A percentile compares a stretch with the other conserved stretches of the same genome.
Evolutionary conservation across 2,329 filamentous ascomycete genomes (phyloP).

Genomic region (Colletotrichum magnum): DNA sequence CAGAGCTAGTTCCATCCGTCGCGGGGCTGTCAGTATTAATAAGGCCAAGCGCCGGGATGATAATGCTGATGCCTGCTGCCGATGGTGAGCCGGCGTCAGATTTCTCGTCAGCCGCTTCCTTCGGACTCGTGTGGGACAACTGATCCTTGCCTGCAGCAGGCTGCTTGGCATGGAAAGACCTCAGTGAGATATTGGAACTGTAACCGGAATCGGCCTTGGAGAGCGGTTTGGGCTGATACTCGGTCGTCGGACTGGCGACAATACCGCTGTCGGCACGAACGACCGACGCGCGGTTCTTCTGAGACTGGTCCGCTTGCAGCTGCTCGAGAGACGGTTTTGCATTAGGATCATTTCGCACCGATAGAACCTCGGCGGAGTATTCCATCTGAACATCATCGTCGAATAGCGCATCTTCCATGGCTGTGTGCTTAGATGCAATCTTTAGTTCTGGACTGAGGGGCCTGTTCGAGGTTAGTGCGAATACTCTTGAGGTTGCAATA

Average conservation of each 20-base stretch:
- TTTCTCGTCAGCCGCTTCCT: conserved; percentile 31
- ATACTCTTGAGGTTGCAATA: background rate
- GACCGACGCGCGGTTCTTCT: conserved; percentile 45
- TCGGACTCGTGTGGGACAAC: conserved; percentile 1
- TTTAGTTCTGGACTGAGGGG: conserved; percentile 53
- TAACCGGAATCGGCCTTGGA: conserved; percentile 74
- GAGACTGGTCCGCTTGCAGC: conserved; percentile 40
- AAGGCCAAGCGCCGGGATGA: conserved; percentile 13
- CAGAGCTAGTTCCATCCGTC: conserved; percentile 40
- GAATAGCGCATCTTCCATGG: conserved; percentile 64
- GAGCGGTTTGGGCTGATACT: conserved; percentile 57
- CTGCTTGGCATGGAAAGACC: conserved; percentile 62
- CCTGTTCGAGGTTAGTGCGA: conserved; percentile 46
- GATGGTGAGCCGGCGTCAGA: conserved; percentile 27
- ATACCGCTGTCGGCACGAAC: conserved; percentile 65
- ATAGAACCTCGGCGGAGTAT: conserved; percentile 54
- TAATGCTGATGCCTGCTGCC: conserved; percentile 20
- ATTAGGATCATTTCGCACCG: conserved; percentile 59
- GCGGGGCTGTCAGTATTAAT: conserved; percentile 5
- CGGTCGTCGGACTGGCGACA: conserved; percentile 60
- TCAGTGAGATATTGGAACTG: conserved; percentile 71
- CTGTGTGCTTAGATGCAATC: conserved; percentile 63
- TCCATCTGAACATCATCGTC: conserved; percentile 54
- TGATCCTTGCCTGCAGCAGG: conserved; percentile 11
- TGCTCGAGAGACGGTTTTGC: conserved; percentile 55